These are phyloP conservation scores for Dionaea muscipula DNA, from an alignment of 179 eudicot species.

Conservation along the genomic window DNA sequence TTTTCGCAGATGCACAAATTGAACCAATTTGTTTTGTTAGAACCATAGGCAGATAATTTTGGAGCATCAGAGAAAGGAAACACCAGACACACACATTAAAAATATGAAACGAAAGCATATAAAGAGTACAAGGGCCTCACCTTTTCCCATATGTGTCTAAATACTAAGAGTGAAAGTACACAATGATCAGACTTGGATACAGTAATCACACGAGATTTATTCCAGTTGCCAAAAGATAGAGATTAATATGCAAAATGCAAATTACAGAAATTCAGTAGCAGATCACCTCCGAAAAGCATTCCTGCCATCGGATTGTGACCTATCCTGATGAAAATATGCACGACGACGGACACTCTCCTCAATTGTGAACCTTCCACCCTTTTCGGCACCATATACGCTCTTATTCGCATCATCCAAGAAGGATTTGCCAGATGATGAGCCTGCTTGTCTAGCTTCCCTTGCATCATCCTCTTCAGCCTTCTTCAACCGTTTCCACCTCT, in stretches of 20 bases:
- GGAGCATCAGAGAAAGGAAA: no score
- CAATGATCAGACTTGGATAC: no score
- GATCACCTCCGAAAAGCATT: constrained; percentile 75
- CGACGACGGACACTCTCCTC: constrained; percentile 94
- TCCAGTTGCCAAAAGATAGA: not conserved
- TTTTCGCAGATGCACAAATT: no score
- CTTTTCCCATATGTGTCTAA: no score
- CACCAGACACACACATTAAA: no score
- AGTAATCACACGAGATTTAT: not conserved
- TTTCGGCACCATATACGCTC: constrained; percentile 83
- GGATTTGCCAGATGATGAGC: constrained; percentile 28
- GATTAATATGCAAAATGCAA: not conserved
- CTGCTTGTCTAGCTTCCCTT: constrained; percentile 34
- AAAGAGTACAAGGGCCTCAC: no score
- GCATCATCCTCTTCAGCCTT: constrained; percentile 80
- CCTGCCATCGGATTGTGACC: constrained; percentile 42
- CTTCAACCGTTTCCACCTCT: constrained; percentile 79
- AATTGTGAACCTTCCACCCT: constrained; percentile 76
- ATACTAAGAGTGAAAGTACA: no score
- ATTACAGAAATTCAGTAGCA: not conserved
- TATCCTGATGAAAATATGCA: constrained; percentile 60
- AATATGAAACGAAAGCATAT: no score
- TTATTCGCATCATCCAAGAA: constrained; percentile 61
- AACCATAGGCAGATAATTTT: no score
- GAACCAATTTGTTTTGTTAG: no score